Evolutionary conservation across 2,329 filamentous ascomycete species (phyloP).

Genomic region (Geosmithia flava): DNA sequence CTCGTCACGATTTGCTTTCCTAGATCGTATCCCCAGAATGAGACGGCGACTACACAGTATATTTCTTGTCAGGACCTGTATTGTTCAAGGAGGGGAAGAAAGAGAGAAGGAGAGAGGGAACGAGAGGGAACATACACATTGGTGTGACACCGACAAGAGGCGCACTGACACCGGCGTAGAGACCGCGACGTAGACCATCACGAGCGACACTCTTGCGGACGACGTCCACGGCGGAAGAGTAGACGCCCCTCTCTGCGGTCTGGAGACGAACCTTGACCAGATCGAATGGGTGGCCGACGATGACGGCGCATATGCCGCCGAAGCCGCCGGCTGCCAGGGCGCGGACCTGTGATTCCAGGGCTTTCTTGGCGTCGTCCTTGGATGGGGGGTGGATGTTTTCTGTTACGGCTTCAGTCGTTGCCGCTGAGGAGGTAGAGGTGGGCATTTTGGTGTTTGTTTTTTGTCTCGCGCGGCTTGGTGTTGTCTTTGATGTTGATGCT

Average conservation of each 20-base stretch:
- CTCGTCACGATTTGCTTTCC: conserved; percentile 77
- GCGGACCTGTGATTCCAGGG: conserved; percentile 43
- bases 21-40: conserved; percentile 82
- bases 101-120: background rate
- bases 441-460: conserved; percentile 7
- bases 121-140: conserved; percentile 65
- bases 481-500: no score
- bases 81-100: background rate
- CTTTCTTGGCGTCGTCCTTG: conserved; percentile 26
- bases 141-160: conserved; percentile 92
- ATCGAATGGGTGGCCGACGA: conserved; percentile 95
- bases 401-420: conserved; percentile 19
- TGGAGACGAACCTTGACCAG: conserved; percentile 95
- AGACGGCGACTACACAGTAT: conserved; percentile 46
- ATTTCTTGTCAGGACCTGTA: background rate
- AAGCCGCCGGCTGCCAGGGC: conserved; percentile 85
- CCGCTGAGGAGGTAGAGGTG: conserved; percentile 5
- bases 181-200: conserved; percentile 66
- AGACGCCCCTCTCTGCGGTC: conserved; percentile 88
- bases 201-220: conserved; percentile 78
- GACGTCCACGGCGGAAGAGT: conserved; percentile 81
- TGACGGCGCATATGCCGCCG: conserved; percentile 83
- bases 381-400: conserved; percentile 24
- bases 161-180: conserved; percentile 96
- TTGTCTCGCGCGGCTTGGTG: background rate